Percentiles rank a stretch among this genome's conserved stretches.
Evolutionary conservation across 2,329 filamentous ascomycete species (phyloP).

Genomic region (Monilinia fructigena): DNA sequence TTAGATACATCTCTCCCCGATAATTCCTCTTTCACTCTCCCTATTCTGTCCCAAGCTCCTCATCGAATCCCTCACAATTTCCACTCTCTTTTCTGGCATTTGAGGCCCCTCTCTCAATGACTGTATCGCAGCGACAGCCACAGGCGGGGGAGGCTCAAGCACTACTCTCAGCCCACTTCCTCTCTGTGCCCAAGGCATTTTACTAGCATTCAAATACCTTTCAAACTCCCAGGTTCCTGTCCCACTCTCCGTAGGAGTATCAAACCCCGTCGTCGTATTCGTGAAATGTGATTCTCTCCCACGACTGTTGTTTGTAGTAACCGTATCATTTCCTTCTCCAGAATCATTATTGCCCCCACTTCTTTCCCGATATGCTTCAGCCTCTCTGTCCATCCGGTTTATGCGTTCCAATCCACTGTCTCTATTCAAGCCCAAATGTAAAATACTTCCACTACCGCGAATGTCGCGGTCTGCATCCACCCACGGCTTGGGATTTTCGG

Average conservation of each 20-base stretch:
- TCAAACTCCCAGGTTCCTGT: conserved; percentile 21
- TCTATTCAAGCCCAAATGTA: conserved; percentile 16
- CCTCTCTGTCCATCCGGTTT: conserved; percentile 13
- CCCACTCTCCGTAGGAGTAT: conserved; percentile 10
- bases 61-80: conserved; percentile 3
- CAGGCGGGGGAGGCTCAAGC: neutral
- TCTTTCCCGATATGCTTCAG: conserved; percentile 16
- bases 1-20: neutral
- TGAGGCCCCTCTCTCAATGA: neutral
- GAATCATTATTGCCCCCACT: neutral
- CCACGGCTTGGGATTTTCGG: conserved; percentile 5
- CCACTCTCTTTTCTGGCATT: conserved; percentile 2
- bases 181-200: neutral
- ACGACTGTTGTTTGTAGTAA: neutral
- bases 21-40: conserved; percentile 8
- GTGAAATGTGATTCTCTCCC: conserved; percentile 4
- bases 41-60: neutral
- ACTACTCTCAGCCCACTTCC: neutral
- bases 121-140: neutral
- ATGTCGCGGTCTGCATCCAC: conserved; percentile 2
- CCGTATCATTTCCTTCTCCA: neutral
- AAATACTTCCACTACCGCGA: conserved; percentile 9
- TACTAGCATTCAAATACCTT: conserved; percentile 2
- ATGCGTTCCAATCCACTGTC: conserved; percentile 6
- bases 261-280: conserved; percentile 2